phyloP scores from a whole-genome alignment of 1,284 basidiomycete species.

The Coniophora puteana region DNA sequence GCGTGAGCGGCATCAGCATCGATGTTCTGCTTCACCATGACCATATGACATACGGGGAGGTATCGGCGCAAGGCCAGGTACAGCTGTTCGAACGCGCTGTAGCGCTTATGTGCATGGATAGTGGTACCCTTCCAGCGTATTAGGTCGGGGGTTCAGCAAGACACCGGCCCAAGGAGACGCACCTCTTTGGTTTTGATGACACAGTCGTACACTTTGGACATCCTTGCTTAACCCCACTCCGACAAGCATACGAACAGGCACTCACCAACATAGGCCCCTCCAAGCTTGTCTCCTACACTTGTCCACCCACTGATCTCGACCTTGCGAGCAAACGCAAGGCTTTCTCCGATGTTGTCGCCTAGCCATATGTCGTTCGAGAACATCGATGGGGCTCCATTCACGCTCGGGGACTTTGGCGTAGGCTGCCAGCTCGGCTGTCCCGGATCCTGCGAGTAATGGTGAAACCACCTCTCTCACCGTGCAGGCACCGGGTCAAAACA shows the following conservation, averaged over 20 bases:
- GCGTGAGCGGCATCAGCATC: conserved; percentile 1
- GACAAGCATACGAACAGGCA: conserved; percentile 2
- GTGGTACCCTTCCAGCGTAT: conserved; percentile 42
- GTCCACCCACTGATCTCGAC: conserved; percentile 67
- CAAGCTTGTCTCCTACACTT: conserved; percentile 56
- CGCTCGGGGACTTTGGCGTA: conserved; percentile 18
- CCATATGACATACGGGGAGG: conserved; percentile 43
- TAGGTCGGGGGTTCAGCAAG: background rate
- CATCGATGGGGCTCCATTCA: conserved; percentile 47
- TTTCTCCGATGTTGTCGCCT: conserved; percentile 52
- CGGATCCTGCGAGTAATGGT: conserved; percentile 12
- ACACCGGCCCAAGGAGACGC: conserved; percentile 3
- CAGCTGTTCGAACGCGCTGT: conserved; percentile 64
- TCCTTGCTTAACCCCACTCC: background rate
- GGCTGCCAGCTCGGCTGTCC: conserved; percentile 8
- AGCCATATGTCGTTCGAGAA: conserved; percentile 63
- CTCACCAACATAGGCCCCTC: conserved; percentile 61
- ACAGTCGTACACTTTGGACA: conserved; percentile 57
- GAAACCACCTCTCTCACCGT: background rate
- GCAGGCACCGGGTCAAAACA: background rate
- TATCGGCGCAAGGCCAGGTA: conserved; percentile 44
- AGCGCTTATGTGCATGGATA: conserved; percentile 68
- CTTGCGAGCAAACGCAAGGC: conserved; percentile 52
- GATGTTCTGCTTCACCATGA: background rate
- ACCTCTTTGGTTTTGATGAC: conserved; percentile 61